Evolutionary conservation across 192 early-diverging fungal species (phyloP).

Genomic region (Podila horticola): DNA sequence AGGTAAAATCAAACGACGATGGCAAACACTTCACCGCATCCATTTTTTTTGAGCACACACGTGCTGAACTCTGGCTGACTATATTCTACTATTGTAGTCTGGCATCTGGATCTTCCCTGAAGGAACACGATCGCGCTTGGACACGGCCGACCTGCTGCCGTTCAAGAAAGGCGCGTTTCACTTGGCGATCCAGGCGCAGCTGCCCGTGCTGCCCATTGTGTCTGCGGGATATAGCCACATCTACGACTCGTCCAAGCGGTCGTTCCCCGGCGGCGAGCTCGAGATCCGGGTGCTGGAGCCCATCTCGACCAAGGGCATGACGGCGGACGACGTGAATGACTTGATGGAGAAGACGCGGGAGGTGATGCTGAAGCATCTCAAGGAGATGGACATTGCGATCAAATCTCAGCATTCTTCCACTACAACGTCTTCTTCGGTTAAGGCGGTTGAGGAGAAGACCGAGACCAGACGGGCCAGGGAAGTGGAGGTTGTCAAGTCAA

Average conservation of each 20-base stretch:
- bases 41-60: no score
- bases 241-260: constrained; percentile 62
- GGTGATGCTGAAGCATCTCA: constrained; percentile 60
- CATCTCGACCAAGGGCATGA: constrained; percentile 57
- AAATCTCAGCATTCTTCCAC: background rate
- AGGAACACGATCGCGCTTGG: constrained; percentile 84
- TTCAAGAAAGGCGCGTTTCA: constrained; percentile 99
- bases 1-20: constrained; percentile 55
- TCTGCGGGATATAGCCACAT: constrained; percentile 74
- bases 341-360: constrained; percentile 58
- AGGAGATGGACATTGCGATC: constrained; percentile 51
- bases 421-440: background rate
- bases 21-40: no score
- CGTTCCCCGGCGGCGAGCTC: constrained; percentile 63
- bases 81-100: no score
- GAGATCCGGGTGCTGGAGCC: constrained; percentile 67
- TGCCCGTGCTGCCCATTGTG: constrained; percentile 91
- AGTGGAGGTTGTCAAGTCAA: no score
- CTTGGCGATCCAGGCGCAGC: constrained; percentile 83
- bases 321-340: constrained; percentile 56
- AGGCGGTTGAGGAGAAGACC: background rate
- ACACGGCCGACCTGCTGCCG: constrained; percentile 77
- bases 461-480: no score
- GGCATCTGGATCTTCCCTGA: constrained; percentile 92
- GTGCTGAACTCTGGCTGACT: no score